Conservation (phyloP, 2,329 filamentous ascomycete species). For the Ascochyta clinopodiicola region DNA sequence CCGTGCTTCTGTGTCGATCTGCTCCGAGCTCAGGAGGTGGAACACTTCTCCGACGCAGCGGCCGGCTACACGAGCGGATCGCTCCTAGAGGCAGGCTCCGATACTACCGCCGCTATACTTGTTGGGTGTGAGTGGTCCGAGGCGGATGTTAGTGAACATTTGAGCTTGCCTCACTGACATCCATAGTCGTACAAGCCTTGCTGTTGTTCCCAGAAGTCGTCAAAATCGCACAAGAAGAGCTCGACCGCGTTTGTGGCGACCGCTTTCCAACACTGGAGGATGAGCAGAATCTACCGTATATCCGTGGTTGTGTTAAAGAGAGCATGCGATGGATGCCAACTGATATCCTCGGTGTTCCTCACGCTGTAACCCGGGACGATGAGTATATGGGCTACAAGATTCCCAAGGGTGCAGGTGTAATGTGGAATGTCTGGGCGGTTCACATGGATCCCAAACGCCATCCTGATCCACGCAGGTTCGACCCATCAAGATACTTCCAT, state of each 20-base stretch:
- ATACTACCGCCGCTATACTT: constrained; percentile 36
- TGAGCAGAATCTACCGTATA: constrained; percentile 30
- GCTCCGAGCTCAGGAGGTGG: constrained; percentile 25
- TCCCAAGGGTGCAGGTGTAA: constrained; percentile 46
- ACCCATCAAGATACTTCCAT: constrained; percentile 50
- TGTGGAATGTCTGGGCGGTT: constrained; percentile 43
- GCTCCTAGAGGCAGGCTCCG: constrained; percentile 39
- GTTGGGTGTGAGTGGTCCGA: constrained; percentile 22
- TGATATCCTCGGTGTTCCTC: constrained; percentile 31
- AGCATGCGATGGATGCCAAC: constrained; percentile 42
- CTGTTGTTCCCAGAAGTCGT: constrained; percentile 32
- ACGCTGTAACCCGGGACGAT: constrained; percentile 35
- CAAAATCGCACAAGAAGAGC: constrained; percentile 31
- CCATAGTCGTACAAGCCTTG: constrained; percentile 34
- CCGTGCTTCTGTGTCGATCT: constrained; percentile 37
- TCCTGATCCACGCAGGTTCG: constrained; percentile 52
- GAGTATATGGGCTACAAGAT: constrained; percentile 45
- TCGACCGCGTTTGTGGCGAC: constrained; percentile 40
- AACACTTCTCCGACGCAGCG: constrained; percentile 29
- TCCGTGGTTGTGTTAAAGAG: constrained; percentile 40
- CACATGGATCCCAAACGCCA: constrained; percentile 51
- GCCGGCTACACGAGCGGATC: constrained; percentile 34
- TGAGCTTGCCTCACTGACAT: background rate
- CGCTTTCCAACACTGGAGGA: constrained; percentile 41
- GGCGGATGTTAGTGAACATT: background rate